Evolutionary conservation across 768 basidiomycete genomes (phyloP).

Genomic region (Exsudoporus frostii): DNA sequence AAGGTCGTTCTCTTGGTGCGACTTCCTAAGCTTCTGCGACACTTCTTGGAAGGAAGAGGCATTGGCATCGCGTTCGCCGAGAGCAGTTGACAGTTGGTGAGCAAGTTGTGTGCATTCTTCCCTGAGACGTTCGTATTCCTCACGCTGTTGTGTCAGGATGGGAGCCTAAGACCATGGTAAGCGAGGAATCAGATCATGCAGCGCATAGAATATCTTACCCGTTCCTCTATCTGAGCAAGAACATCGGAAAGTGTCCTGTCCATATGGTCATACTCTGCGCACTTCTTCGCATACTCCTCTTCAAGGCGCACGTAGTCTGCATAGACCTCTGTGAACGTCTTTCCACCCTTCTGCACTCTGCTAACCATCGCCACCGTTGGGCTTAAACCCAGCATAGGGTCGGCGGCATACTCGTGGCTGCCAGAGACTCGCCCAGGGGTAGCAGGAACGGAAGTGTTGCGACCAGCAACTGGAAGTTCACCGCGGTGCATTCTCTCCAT

Average conservation of each 20-base stretch:
- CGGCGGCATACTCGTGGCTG: slow-evolving; percentile 40
- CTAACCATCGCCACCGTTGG: slow-evolving; percentile 87
- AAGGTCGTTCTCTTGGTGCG: slow-evolving; percentile 59
- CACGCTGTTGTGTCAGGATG: slow-evolving; percentile 82
- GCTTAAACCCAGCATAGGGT: slow-evolving; percentile 68
- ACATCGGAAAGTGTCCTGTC: slow-evolving; percentile 76
- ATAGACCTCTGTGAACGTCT: slow-evolving; percentile 94
- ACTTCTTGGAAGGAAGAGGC: slow-evolving; percentile 53
- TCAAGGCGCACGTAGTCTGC: slow-evolving; percentile 85
- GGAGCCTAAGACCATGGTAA: slow-evolving; percentile 61
- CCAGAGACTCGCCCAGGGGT: slow-evolving; percentile 44
- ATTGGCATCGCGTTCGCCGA: slow-evolving; percentile 72
- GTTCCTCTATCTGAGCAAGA: slow-evolving; percentile 86
- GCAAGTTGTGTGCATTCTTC: slow-evolving; percentile 79
- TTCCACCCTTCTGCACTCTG: slow-evolving; percentile 74
- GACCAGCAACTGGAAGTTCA: slow-evolving; percentile 58
- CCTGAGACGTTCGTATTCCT: slow-evolving; percentile 82
- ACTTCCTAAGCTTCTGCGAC: slow-evolving; percentile 59
- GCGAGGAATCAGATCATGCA: background rate
- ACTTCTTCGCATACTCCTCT: slow-evolving; percentile 75
- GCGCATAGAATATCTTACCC: slow-evolving; percentile 41
- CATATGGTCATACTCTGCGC: slow-evolving; percentile 81
- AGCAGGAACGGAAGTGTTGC: slow-evolving; percentile 35
- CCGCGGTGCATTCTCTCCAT: slow-evolving; percentile 68
- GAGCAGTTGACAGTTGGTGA: slow-evolving; percentile 69